phyloP scores from a whole-genome alignment of 1,284 basidiomycete species.

The Leccinum solheimii region DNA sequence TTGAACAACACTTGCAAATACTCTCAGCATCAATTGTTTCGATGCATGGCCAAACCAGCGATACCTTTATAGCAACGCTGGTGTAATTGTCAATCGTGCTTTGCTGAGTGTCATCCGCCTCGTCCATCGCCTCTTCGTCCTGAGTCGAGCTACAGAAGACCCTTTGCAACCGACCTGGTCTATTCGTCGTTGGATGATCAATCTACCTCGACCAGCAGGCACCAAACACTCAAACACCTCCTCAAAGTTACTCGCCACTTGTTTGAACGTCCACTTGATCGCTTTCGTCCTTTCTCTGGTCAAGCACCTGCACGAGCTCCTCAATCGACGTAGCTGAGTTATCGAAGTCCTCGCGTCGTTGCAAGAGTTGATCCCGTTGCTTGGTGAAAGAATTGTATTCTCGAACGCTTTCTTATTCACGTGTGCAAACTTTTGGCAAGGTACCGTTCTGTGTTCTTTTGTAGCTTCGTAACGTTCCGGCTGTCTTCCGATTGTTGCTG shows the following conservation, averaged over 20 bases:
- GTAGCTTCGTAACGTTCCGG: conserved; percentile 82
- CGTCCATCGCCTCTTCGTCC: conserved; percentile 71
- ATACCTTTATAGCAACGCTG: conserved; percentile 91
- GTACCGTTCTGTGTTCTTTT: conserved; percentile 95
- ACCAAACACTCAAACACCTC: conserved; percentile 98
- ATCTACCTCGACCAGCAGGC: conserved; percentile 84
- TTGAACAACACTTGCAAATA: conserved; percentile 88
- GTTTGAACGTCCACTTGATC: conserved; percentile 97
- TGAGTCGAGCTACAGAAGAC: conserved; percentile 24
- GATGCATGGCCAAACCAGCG: background rate
- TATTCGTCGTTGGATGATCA: conserved; percentile 90
- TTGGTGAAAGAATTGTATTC: conserved; percentile 97
- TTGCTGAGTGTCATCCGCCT: conserved; percentile 68
- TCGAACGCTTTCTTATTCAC: conserved; percentile 99
- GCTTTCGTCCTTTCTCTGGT: conserved; percentile 97
- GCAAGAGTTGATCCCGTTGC: conserved; percentile 88
- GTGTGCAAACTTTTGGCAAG: conserved; percentile 95
- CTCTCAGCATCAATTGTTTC: background rate
- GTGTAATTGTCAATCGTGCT: conserved; percentile 92
- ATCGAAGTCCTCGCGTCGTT: conserved; percentile 88
- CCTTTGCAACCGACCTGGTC: conserved; percentile 62
- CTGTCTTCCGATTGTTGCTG: conserved; percentile 84
- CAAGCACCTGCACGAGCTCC: conserved; percentile 93
- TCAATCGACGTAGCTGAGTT: conserved; percentile 87
- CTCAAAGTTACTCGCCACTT: conserved; percentile 95